Evolutionary conservation across 2,329 filamentous ascomycete genomes (phyloP).

Genomic region (Mycogone perniciosa): DNA sequence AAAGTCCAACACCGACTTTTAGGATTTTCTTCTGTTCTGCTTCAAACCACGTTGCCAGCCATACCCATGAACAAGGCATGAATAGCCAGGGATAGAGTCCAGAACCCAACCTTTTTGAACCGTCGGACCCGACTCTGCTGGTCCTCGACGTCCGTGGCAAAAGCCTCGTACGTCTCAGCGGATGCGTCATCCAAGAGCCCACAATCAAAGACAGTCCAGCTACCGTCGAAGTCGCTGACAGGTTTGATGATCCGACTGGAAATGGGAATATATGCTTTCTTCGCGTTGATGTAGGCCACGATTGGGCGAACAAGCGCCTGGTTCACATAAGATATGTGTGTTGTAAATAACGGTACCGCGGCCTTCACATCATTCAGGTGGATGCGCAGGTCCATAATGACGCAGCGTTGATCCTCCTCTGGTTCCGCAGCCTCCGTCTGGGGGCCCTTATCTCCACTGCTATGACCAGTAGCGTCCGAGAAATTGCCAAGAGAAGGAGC

Average conservation of each 20-base stretch:
- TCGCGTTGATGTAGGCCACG: slow-evolving; percentile 95
- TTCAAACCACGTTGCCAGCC: slow-evolving; percentile 67
- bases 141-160: slow-evolving; percentile 84
- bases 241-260: slow-evolving; percentile 91
- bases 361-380: slow-evolving; percentile 93
- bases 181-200: slow-evolving; percentile 90
- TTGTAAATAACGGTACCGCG: slow-evolving; percentile 85
- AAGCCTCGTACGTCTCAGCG: slow-evolving; percentile 90
- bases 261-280: slow-evolving; percentile 91
- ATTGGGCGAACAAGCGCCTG: slow-evolving; percentile 93
- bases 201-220: slow-evolving; percentile 91
- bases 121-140: slow-evolving; percentile 78
- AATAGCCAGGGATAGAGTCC: slow-evolving; percentile 86
- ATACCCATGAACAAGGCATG: slow-evolving; percentile 94
- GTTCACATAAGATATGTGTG: slow-evolving; percentile 89
- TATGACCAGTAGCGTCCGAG: slow-evolving; percentile 22
- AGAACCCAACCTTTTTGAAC: slow-evolving; percentile 93
- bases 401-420: slow-evolving; percentile 64
- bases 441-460: slow-evolving; percentile 11
- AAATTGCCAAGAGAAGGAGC: slow-evolving; percentile 27
- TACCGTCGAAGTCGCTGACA: slow-evolving; percentile 83
- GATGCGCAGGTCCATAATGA: slow-evolving; percentile 92
- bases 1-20: neutral
- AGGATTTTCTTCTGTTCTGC: neutral
- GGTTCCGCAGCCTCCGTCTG: slow-evolving; percentile 8